Percentiles rank a stretch among this genome's conserved stretches.
These are phyloP conservation scores for Choiromyces venosus DNA, from an alignment of 495 filamentous ascomycete species.

Conservation along the genomic window DNA sequence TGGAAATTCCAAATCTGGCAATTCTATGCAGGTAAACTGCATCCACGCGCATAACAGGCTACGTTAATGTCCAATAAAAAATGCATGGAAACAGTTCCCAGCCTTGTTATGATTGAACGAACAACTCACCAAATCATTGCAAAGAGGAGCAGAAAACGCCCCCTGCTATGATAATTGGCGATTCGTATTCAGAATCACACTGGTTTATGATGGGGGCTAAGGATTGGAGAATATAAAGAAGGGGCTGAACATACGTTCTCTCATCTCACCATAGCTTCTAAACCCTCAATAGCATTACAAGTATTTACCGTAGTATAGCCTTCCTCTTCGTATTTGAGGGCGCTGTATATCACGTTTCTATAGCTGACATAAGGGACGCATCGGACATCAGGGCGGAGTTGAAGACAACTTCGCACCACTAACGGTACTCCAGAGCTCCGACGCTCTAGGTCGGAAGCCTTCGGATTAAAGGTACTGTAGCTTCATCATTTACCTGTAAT, in stretches of 20 bases:
- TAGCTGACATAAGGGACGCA: background rate
- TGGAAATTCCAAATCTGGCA: background rate
- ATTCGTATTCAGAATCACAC: background rate
- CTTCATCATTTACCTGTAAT: background rate
- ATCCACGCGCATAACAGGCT: background rate
- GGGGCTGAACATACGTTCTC: background rate
- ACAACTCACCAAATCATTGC: background rate
- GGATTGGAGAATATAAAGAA: background rate
- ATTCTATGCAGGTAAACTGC: background rate
- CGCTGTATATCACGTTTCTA: background rate
- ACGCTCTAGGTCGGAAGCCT: background rate
- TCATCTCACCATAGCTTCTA: background rate
- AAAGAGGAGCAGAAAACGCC: background rate
- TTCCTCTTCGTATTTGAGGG: background rate
- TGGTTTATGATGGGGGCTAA: background rate
- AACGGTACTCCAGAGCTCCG: background rate
- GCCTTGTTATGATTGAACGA: background rate
- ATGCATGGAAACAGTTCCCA: background rate
- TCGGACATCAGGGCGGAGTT: background rate
- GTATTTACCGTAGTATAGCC: background rate
- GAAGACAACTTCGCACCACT: background rate
- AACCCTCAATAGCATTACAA: background rate
- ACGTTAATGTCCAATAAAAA: background rate
- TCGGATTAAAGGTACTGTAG: background rate
- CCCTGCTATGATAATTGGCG: too few relatives aligned